Base-by-base conservation (phyloP, 495 filamentous ascomycete species). In the Penicillium odoratum region DNA sequence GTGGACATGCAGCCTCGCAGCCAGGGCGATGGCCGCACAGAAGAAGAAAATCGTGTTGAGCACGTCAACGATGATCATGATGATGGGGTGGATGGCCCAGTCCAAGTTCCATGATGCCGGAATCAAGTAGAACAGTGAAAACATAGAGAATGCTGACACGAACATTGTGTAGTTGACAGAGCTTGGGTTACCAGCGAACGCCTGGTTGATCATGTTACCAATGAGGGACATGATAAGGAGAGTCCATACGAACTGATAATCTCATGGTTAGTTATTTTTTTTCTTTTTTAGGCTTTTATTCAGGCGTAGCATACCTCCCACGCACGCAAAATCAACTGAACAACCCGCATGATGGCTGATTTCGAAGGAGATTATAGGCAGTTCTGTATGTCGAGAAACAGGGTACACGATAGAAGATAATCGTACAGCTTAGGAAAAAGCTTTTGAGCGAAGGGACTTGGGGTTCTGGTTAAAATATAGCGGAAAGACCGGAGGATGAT, bases 41-140 rank as follows among this genome's bases (percentile, higher is more conserved):
- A 91, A 80, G 75, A 83, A 88, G 76, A 91, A 86, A 40, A 90
- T 55, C 28, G 74, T 74, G 66, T 88, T 88, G 43, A 89, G 71
- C 1, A 61, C 68, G 68, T 90, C 88, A 9, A 88, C 50, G 7
- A 72, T 65, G 56, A 88, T 64, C 67, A 81, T 71, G 58, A 87
- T 65, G 47, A 86, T 72, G 0, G 85, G 84, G 66, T 78, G 75
- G 42, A 81, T 48, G 21, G 78, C 72, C 61, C 82, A 76, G 60
- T 69, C 66, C 0, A 76, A 67, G 50, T 78, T 78, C 54, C 80
- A 72, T 1, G 82, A 74, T 3, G 81, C 83, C 8, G 79, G 80
- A 16, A 88, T 61, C 28, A 88, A 74, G 66, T 85, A 87, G 65
- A 90, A 60, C 13, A 90, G 76, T 13, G 83, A 77, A 46, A 88